A percentile compares a stretch with the other conserved stretches of the same genome.
Evolutionary conservation across 192 early-diverging fungal genomes (phyloP).

Genomic region (Phlyctochytrium bullatum): DNA sequence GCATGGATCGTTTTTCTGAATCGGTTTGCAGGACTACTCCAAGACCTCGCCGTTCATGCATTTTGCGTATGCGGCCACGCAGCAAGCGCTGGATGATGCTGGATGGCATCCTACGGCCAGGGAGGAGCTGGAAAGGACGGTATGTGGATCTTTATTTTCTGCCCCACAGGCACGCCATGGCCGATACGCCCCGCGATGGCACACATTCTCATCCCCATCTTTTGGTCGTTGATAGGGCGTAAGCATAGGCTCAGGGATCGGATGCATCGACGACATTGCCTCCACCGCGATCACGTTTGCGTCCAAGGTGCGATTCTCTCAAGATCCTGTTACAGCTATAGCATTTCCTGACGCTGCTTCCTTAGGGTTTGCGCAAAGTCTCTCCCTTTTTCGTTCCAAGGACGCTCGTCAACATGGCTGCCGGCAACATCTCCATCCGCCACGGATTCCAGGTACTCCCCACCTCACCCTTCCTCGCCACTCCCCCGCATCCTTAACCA

Average conservation of each 20-base stretch:
- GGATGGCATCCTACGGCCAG: slow-evolving; percentile 59
- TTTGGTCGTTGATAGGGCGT: too few relatives aligned
- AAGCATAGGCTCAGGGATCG: slow-evolving; percentile 94
- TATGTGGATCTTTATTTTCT: too few relatives aligned
- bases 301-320: slow-evolving; percentile 46
- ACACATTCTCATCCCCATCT: too few relatives aligned
- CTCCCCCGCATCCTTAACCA: neutral
- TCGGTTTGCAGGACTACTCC: slow-evolving; percentile 59
- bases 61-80: slow-evolving; percentile 77
- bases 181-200: too few relatives aligned
- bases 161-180: too few relatives aligned
- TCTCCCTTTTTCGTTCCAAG: slow-evolving; percentile 89
- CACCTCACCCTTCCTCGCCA: neutral
- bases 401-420: slow-evolving; percentile 92
- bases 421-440: slow-evolving; percentile 88
- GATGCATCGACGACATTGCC: slow-evolving; percentile 82
- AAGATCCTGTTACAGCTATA: too few relatives aligned
- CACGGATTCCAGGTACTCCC: slow-evolving; percentile 64
- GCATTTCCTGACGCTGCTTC: neutral
- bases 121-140: slow-evolving; percentile 64
- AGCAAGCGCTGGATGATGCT: slow-evolving; percentile 82
- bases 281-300: slow-evolving; percentile 51
- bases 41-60: slow-evolving; percentile 84
- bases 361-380: slow-evolving; percentile 72
- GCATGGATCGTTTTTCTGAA: slow-evolving; percentile 4